A percentile compares a stretch with the other conserved stretches of the same genome.
phyloP scores from a whole-genome alignment of 768 basidiomycete species.

The Asterophora lycoperdoides region DNA sequence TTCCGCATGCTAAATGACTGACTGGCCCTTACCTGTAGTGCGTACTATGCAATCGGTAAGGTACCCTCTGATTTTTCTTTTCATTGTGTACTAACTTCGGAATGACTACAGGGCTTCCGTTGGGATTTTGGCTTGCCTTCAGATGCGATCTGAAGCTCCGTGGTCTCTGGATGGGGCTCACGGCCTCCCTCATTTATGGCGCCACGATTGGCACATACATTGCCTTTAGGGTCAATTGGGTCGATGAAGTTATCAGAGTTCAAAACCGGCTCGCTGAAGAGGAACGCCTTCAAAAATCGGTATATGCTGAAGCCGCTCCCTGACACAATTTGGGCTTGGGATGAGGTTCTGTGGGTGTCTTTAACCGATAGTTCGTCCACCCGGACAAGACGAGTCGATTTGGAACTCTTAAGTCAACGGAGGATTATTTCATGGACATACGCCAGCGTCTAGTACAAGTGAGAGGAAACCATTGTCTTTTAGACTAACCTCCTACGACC shows the following conservation, averaged over 20 bases:
- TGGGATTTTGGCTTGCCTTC: conserved; percentile 58
- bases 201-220: conserved; percentile 35
- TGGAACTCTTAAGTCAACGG: too few relatives aligned
- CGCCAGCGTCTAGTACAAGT: too few relatives aligned
- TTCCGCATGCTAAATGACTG: neutral
- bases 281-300: conserved; percentile 1
- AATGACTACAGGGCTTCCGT: conserved; percentile 45
- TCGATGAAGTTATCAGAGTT: conserved; percentile 45
- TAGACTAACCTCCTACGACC: too few relatives aligned
- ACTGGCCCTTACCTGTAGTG: neutral
- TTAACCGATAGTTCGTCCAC: too few relatives aligned
- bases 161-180: conserved; percentile 68
- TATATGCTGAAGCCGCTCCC: neutral
- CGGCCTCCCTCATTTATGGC: conserved; percentile 40
- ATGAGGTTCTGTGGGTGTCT: too few relatives aligned
- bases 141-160: conserved; percentile 36
- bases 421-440: too few relatives aligned
- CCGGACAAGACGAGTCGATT: too few relatives aligned
- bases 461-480: too few relatives aligned
- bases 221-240: conserved; percentile 46
- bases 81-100: neutral
- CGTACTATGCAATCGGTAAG: conserved; percentile 13
- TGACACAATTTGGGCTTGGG: neutral
- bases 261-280: conserved; percentile 3
- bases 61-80: neutral